Conservation (phyloP, 352 stramenopile species). For the Globisporangium ultimum region DNA sequence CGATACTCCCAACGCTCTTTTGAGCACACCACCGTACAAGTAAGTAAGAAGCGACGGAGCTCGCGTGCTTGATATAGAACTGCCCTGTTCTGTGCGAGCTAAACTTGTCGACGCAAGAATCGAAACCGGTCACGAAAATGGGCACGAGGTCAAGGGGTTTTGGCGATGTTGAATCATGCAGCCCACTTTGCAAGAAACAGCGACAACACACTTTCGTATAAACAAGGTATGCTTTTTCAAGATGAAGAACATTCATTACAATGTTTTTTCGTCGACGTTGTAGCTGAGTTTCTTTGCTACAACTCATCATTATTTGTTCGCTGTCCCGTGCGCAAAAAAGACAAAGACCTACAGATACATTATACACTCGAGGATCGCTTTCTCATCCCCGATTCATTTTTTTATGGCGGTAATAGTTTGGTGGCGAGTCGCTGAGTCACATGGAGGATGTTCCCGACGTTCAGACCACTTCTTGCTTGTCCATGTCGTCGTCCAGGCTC, state of each 20-base stretch:
- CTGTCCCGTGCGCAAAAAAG: not conserved
- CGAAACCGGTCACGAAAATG: slow-evolving; percentile 3
- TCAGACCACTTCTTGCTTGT: slow-evolving; percentile 52
- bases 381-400: not conserved
- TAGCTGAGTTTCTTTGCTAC: not conserved
- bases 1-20: not conserved
- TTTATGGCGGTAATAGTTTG: not conserved
- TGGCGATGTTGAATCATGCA: not conserved
- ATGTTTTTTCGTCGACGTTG: not conserved
- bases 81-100: not conserved
- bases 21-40: not conserved
- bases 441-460: too few species aligned
- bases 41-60: not conserved
- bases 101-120: not conserved
- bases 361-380: slow-evolving; percentile 1
- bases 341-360: not conserved
- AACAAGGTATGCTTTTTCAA: not conserved
- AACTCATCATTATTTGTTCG: not conserved
- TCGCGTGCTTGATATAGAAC: slow-evolving; percentile 2
- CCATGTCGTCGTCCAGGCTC: slow-evolving; percentile 54
- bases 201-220: not conserved
- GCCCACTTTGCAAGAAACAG: not conserved
- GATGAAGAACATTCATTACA: not conserved
- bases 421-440: too few species aligned
- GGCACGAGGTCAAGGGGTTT: not conserved